Conservation (phyloP, 2,329 filamentous ascomycete species). For the Fusarium pseudonygamai region DNA sequence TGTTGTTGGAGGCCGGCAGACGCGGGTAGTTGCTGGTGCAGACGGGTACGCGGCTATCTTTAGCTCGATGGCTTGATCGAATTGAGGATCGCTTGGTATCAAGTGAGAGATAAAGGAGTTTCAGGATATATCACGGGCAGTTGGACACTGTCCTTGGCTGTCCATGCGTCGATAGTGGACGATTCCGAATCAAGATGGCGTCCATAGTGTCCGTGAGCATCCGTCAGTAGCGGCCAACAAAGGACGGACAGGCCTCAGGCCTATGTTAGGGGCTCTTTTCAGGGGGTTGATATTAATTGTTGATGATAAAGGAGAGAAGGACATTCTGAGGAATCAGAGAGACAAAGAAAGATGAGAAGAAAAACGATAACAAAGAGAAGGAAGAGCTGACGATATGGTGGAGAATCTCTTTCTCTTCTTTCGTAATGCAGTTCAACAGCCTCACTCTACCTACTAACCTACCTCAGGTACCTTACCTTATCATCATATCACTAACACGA, state of each 20-base stretch:
- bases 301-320: background rate
- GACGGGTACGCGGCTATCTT: slow-evolving; percentile 27
- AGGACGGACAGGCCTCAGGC: background rate
- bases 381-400: slow-evolving; percentile 16
- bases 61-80: slow-evolving; percentile 13
- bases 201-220: background rate
- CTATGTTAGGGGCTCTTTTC: too few species aligned
- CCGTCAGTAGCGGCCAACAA: slow-evolving; percentile 1
- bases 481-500: background rate
- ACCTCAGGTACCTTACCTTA: background rate
- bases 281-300: background rate
- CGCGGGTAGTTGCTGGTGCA: slow-evolving; percentile 17
- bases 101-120: slow-evolving; percentile 12
- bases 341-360: background rate
- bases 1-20: background rate
- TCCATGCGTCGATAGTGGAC: slow-evolving; percentile 9
- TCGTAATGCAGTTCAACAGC: background rate
- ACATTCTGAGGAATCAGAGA: background rate
- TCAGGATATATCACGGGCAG: slow-evolving; percentile 22
- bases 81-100: slow-evolving; percentile 5
- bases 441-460: background rate
- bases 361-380: background rate
- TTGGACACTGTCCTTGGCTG: background rate
- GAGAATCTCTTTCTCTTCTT: slow-evolving; percentile 20
- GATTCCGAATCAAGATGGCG: slow-evolving; percentile 21